Percentiles rank a stretch among this genome's conserved stretches.
phyloP scores from a whole-genome alignment of 495 filamentous ascomycete genomes.

The Hyaloscypha variabilis region DNA sequence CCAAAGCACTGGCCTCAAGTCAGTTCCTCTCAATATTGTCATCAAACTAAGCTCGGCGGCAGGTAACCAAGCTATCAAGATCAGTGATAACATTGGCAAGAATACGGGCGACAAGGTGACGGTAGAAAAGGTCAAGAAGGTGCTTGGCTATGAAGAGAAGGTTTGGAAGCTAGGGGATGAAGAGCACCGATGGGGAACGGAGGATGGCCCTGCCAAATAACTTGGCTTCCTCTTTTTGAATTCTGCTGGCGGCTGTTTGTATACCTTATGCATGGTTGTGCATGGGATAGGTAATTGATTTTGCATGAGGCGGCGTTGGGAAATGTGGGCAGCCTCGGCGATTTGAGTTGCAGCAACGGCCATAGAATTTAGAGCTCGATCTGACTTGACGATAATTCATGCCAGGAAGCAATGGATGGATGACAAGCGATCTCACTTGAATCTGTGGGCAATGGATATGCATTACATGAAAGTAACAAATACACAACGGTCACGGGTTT shows the following conservation, averaged over 20 bases:
- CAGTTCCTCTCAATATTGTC: conserved; percentile 94
- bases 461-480: no score
- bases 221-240: not conserved
- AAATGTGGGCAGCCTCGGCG: not conserved
- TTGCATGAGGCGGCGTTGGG: not conserved
- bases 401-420: no score
- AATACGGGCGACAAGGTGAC: conserved; percentile 86
- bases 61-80: conserved; percentile 87
- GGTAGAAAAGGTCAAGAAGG: conserved; percentile 80
- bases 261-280: not conserved
- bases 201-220: conserved; percentile 16
- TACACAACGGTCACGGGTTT: no score
- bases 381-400: no score
- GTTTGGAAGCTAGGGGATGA: conserved; percentile 85
- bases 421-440: no score
- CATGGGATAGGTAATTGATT: not conserved
- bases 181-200: conserved; percentile 68
- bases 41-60: conserved; percentile 89
- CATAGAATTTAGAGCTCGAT: no score
- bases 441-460: no score
- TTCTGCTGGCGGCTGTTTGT: not conserved
- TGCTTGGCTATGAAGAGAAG: conserved; percentile 84
- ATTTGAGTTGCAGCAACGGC: no score
- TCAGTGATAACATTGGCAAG: conserved; percentile 96
- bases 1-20: conserved; percentile 71